These are phyloP conservation scores for Emmonsiellopsis sp. DNA, from an alignment of 2,329 filamentous ascomycete species.

Conservation along the genomic window DNA sequence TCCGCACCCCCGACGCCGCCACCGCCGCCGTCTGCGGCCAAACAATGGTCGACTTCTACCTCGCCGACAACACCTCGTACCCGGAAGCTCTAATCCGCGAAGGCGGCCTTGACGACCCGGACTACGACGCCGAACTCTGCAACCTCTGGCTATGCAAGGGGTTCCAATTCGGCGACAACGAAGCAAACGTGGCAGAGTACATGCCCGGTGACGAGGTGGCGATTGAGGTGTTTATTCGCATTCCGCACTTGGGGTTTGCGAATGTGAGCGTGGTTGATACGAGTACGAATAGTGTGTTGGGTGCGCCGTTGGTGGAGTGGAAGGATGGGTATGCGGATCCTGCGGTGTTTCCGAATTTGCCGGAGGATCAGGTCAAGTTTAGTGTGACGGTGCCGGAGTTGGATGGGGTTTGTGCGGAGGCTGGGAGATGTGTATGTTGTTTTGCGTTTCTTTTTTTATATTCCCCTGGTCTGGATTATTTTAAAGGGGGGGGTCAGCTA, in stretches of 20 bases:
- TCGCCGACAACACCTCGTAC: slow-evolving; percentile 1
- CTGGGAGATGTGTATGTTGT: slow-evolving; percentile 17
- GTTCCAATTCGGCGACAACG: slow-evolving; percentile 48
- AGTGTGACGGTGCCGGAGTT: slow-evolving; percentile 23
- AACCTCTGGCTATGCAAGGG: slow-evolving; percentile 51
- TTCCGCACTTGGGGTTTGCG: slow-evolving; percentile 39
- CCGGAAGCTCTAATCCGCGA: not conserved
- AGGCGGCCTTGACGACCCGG: slow-evolving; percentile 11
- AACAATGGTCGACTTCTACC: slow-evolving; percentile 1
- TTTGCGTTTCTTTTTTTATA: not conserved
- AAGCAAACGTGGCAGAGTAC: slow-evolving; percentile 43
- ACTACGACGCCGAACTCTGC: slow-evolving; percentile 41
- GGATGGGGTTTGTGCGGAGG: slow-evolving; percentile 17
- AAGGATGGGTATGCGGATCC: slow-evolving; percentile 16
- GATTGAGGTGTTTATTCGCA: slow-evolving; percentile 36
- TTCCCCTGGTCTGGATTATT: not conserved
- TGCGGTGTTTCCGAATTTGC: slow-evolving; percentile 19
- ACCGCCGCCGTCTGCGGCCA: slow-evolving; percentile 1
- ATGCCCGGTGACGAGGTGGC: slow-evolving; percentile 36
- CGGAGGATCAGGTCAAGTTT: slow-evolving; percentile 20
- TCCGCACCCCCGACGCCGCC: not conserved
- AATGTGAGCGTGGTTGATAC: slow-evolving; percentile 43
- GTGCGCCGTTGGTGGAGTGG: slow-evolving; percentile 24
- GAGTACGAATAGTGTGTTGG: slow-evolving; percentile 30
- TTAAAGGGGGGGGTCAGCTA: not conserved